Evolutionary conservation across 2,329 filamentous ascomycete genomes (phyloP).

Genomic region (Xylaria sp.): DNA sequence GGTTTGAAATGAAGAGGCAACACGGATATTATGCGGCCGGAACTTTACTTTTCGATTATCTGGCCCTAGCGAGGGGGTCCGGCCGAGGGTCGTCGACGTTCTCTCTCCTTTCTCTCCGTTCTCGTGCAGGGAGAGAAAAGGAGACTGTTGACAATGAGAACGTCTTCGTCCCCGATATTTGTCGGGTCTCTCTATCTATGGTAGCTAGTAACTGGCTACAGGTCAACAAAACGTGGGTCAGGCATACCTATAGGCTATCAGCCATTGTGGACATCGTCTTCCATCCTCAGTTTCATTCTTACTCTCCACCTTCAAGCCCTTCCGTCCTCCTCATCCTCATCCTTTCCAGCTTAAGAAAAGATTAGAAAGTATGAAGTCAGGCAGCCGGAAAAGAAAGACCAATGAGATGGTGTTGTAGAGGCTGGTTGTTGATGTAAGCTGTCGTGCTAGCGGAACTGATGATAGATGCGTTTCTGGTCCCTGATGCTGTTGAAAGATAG

Average conservation of each 20-base stretch:
- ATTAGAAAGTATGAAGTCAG: neutral
- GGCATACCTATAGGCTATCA: constrained; percentile 10
- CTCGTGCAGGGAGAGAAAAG: neutral
- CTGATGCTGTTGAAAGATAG: constrained; percentile 27
- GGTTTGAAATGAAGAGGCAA: no score
- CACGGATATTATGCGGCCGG: constrained; percentile 21
- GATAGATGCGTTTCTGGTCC: constrained; percentile 4
- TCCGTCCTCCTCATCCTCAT: constrained; percentile 1
- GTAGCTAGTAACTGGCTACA: constrained; percentile 11
- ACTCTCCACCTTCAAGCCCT: constrained; percentile 1
- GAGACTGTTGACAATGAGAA: neutral
- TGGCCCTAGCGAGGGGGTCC: constrained; percentile 23
- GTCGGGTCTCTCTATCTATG: neutral
- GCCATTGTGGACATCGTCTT: constrained; percentile 15
- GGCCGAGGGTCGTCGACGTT: constrained; percentile 17
- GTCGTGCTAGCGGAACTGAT: constrained; percentile 16
- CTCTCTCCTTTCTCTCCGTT: constrained; percentile 2
- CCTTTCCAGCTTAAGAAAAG: neutral
- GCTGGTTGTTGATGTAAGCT: constrained; percentile 15
- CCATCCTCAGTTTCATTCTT: constrained; percentile 5
- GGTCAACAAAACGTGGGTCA: constrained; percentile 15
- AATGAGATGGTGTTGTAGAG: constrained; percentile 6
- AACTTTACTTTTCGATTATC: constrained; percentile 29
- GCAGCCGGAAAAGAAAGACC: constrained; percentile 4
- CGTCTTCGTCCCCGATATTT: constrained; percentile 14